Base-by-base conservation (phyloP, 1,284 basidiomycete species). In the Pascua guehoae region DNA sequence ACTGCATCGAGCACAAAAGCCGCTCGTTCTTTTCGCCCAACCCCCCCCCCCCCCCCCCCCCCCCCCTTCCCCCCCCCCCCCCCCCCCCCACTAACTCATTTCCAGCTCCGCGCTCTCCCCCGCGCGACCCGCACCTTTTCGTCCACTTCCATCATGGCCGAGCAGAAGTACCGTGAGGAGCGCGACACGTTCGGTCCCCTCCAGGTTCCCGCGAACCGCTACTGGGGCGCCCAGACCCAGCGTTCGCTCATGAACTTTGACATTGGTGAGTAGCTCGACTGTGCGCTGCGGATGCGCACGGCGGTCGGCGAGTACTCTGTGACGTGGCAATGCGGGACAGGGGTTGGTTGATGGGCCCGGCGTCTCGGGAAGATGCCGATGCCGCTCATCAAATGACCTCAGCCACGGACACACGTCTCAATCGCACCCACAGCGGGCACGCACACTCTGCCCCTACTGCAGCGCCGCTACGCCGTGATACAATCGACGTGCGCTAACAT, bases 221-320 rank as follows among this genome's bases (percentile, higher is more conserved):
- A 98, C 81, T 99, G 95, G 93, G 96, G 96, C 61, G 95, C 95
- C 16, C 96, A 98, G 80, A 99, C 96, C 39, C 96, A 98, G 78
- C 85, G 96, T 88, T 96, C 93, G 36, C 82, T 98, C 65, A 89
- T 94, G 78, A 99, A 99, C 80, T 99, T 99, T 72, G 94, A 98
- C 77, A 99, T 99, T 68, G 96, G 95, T 74, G 52, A 60, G 73
- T 56, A 17, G 12, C 24, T 32, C 24, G 24, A 32, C 24, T 32
- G 24, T 32, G 24, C 24, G 7, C 24, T 32, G 24, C 24, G 24
- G 24, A 32, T 32, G 24, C 24, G 24, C 24, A 32, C 24, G 24
- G 24, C 24, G 24, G 24, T 32, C 24, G 24, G 24, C 24, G 24
- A 32, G 24, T 32, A 32, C 4, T 3, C 7, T 32, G 24, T 32